Evolutionary conservation across 2,329 filamentous ascomycete genomes (phyloP), one percentile per base, ranked within the genome.

Genomic region (Aaosphaeria pasadenensis): DNA sequence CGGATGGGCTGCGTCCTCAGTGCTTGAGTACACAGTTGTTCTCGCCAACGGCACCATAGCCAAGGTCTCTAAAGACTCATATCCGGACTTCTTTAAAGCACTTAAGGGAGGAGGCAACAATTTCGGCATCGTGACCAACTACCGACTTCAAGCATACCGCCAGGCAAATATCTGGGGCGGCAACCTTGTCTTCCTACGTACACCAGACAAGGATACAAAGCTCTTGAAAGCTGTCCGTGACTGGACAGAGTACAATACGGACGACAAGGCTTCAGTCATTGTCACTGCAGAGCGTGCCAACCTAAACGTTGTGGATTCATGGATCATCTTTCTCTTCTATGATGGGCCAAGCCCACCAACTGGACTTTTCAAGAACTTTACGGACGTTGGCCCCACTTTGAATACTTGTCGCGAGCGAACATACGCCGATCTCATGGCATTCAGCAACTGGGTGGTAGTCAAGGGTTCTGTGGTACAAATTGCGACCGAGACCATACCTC

Each of bases 351-450:
- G 67, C 44, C 58, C 59, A 17, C 82, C 83, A 1, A 58, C 69
- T 1, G 77, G 71, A 4, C 74, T 80, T 2, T 86, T 87, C 49
- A 72, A 76, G 48, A 76, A 77, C 48, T 86, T 86, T 62, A 75
- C 77, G 2, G 70, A 70, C 36, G 71, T 81, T 42, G 58, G 65
- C 1, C 72, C 74, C 1, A 50, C 69, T 0, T 58, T 72, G 24
- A 77, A 81, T 56, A 75, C 66, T 13, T 71, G 70, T 43, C 74
- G 76, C 57, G 74, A 72, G 3, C 77, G 73, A 52, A 74, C 67
- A 5, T 80, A 79, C 51, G 67, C 72, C 44, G 72, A 74, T 39
- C 64, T 82, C 5, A 70, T 79, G 51, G 67, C 60, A 11, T 59
- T 59, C 32, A 80, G 78, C 55, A 75, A 81, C 48, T 66, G 59